Evolutionary conservation across 2,329 filamentous ascomycete species (phyloP).

Genomic region (Colletotrichum cordylinicola): DNA sequence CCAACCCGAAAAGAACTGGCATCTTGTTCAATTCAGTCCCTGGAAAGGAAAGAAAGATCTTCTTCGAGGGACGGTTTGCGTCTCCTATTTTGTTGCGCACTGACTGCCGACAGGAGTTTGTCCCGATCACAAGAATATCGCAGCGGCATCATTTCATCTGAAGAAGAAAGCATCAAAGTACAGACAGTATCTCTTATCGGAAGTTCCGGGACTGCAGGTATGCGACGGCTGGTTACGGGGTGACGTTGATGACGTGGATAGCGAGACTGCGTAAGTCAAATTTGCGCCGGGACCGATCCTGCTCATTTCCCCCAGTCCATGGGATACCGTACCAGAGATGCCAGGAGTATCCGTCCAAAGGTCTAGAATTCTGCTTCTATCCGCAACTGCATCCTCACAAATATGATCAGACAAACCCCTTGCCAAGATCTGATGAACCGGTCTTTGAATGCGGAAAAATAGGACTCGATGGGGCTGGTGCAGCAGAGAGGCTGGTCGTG

Average conservation of each 20-base stretch:
- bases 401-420: neutral
- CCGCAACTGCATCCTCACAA: neutral
- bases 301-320: neutral
- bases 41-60: neutral
- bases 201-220: neutral
- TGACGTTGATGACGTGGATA: neutral
- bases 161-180: neutral
- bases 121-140: neutral
- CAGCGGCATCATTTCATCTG: neutral
- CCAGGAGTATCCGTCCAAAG: neutral
- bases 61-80: fast-evolving
- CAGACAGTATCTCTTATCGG: neutral
- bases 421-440: neutral
- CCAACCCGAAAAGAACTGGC: no score
- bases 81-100: neutral
- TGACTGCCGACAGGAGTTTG: neutral
- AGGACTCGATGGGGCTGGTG: neutral
- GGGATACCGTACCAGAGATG: neutral
- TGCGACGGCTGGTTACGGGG: neutral
- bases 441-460: neutral
- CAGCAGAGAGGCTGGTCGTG: neutral
- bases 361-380: neutral
- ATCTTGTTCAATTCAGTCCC: neutral
- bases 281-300: neutral
- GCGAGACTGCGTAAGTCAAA: neutral